These are phyloP conservation scores for Malassezia yamatoensis DNA, from an alignment of 1,284 basidiomycete species.

Conservation along the genomic window DNA sequence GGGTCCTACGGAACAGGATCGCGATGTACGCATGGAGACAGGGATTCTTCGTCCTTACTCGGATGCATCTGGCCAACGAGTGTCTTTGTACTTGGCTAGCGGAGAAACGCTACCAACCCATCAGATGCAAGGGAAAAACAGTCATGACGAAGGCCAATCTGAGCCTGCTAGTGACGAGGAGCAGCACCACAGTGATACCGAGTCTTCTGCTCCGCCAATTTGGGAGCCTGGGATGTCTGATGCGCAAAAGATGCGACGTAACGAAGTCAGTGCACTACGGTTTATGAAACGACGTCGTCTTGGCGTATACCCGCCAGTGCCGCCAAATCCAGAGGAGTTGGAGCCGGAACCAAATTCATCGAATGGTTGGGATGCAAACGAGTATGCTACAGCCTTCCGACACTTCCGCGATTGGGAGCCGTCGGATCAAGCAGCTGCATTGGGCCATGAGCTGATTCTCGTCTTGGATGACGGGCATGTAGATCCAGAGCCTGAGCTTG, in stretches of 20 bases:
- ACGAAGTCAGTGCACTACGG: slow-evolving; percentile 18
- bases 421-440: slow-evolving; percentile 22
- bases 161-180: slow-evolving; percentile 19
- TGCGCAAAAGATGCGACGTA: slow-evolving; percentile 1
- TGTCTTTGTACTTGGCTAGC: slow-evolving; percentile 37
- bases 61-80: slow-evolving; percentile 33
- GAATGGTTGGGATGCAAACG: slow-evolving; percentile 13
- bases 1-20: slow-evolving; percentile 30
- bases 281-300: slow-evolving; percentile 33
- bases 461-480: slow-evolving; percentile 35
- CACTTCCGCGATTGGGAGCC: slow-evolving; percentile 36
- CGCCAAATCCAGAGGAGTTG: background rate
- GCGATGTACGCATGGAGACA: slow-evolving; percentile 31
- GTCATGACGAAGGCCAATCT: background rate
- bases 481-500: slow-evolving; percentile 29
- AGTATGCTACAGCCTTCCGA: slow-evolving; percentile 31
- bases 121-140: too few species aligned
- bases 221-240: background rate
- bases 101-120: slow-evolving; percentile 24
- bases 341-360: too few species aligned
- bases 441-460: slow-evolving; percentile 29
- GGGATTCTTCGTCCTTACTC: slow-evolving; percentile 34
- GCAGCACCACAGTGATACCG: slow-evolving; percentile 21
- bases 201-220: slow-evolving; percentile 14
- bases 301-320: slow-evolving; percentile 24